These are phyloP conservation scores for Primulina eburnea DNA, from an alignment of 257 asterid species.

Conservation along the genomic window DNA sequence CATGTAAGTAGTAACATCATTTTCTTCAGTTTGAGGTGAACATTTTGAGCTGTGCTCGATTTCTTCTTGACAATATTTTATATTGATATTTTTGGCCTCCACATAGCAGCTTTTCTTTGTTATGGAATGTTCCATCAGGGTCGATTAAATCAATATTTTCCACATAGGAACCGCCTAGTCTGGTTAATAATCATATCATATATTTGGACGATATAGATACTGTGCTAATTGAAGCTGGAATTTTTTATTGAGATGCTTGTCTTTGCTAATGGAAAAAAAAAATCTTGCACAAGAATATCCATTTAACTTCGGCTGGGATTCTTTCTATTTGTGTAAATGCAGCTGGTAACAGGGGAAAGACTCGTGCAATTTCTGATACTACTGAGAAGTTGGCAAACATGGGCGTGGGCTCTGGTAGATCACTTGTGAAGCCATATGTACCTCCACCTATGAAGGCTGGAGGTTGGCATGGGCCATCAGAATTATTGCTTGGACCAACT, in stretches of 20 bases:
- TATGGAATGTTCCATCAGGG: neutral
- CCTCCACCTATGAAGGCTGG: conserved; percentile 91
- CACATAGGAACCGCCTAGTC: neutral
- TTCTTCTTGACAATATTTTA: neutral
- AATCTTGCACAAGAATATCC: neutral
- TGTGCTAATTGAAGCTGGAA: neutral
- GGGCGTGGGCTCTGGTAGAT: conserved; percentile 49
- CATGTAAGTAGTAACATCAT: conserved; percentile 38
- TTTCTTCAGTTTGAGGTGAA: neutral
- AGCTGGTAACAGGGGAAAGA: conserved; percentile 38
- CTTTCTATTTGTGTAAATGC: conserved; percentile 20
- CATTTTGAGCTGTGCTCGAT: neutral
- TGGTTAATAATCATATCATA: neutral
- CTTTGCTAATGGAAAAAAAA: neutral
- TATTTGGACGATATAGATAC: neutral
- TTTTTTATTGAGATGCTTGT: neutral
- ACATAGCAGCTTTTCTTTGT: neutral
- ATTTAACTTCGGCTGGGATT: neutral
- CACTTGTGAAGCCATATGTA: conserved; percentile 41
- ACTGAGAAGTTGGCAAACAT: conserved; percentile 55
- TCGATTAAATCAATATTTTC: neutral
- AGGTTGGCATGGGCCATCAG: conserved; percentile 77
- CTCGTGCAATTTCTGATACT: conserved; percentile 44
- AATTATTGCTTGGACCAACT: conserved; percentile 46
- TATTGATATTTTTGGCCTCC: neutral